Base-by-base conservation (phyloP, 345 rosid species). In the Syzygium oleosum region DNA sequence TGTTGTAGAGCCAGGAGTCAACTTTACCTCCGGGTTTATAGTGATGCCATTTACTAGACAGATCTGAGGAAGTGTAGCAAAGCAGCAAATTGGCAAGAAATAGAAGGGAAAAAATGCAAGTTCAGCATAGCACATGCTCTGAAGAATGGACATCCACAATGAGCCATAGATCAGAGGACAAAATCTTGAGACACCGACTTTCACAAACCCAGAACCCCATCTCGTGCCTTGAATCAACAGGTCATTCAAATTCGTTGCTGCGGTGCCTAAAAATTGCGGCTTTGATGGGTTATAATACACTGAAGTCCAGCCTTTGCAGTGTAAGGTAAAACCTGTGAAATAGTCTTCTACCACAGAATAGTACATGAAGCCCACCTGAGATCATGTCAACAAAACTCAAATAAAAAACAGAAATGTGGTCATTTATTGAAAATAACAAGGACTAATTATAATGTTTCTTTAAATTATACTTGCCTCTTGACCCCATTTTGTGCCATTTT, bases 281-380 rank as follows among this genome's bases (percentile, higher is more conserved):
- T 90, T 90, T 46, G 86, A 0, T 0, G 93, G 94, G 63, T 68
- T 7, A 21, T 86, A 83, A 85, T 87, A 93, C 5, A 88, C 91
- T 4, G 94, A 92, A 56, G 22, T 89, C 94, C 93, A 91, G 7
- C 95, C 92, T 49, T 88, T 85, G 87, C 91, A 88, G 65, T 88
- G 93, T 63, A 91, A 54, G 17, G 15, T 87, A 68, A 88, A 88
- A 27, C 93, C 87, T 5, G 94, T 93, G 85, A 92, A 89, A 86
- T 22, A 85, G 87, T 93, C 95, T 88, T 93, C 95, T 15, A 88
- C 43, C 38, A 93, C 91, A n/a, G 89, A 86, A 51, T 63, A 6
- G 78, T 93, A 91, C 89, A 78, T 13, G 68, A 92, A 92, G 11
- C 95, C 92, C 2, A 93, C 91, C 95, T 93, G 88, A 6, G 22